phyloP scores from a whole-genome alignment of 2,329 filamentous ascomycete species.

The Clonostachys solani region DNA sequence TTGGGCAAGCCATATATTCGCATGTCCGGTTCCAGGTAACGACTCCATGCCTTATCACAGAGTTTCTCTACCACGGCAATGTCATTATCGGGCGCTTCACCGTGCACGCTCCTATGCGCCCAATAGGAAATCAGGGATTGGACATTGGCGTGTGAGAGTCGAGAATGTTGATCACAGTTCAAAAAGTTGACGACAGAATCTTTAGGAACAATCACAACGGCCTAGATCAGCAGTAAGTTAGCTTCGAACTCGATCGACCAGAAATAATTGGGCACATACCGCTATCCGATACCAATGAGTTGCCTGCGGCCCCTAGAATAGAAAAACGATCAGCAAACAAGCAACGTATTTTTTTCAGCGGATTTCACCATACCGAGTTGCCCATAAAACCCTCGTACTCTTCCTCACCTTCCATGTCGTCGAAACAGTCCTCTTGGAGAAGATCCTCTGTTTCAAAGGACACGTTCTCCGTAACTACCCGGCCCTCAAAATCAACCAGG shows the following conservation, averaged over 20 bases:
- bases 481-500: conserved; percentile 15
- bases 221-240: neutral
- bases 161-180: neutral
- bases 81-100: too few relatives aligned
- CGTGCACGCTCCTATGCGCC: too few relatives aligned
- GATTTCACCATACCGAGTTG: conserved; percentile 11
- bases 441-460: conserved; percentile 10
- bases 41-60: neutral
- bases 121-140: neutral
- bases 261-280: neutral
- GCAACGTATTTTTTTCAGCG: conserved; percentile 7
- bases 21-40: neutral
- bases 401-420: conserved; percentile 7
- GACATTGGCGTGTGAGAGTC: neutral
- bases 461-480: conserved; percentile 7
- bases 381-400: conserved; percentile 18
- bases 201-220: neutral
- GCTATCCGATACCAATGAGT: neutral
- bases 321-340: conserved; percentile 15
- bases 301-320: neutral
- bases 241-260: neutral
- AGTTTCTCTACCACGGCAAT: neutral
- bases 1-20: too few relatives aligned
- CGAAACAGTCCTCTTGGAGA: conserved; percentile 13
- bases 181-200: neutral